phyloP scores from a whole-genome alignment of 2,329 filamentous ascomycete genomes.

The Parastagonospora avenae region DNA sequence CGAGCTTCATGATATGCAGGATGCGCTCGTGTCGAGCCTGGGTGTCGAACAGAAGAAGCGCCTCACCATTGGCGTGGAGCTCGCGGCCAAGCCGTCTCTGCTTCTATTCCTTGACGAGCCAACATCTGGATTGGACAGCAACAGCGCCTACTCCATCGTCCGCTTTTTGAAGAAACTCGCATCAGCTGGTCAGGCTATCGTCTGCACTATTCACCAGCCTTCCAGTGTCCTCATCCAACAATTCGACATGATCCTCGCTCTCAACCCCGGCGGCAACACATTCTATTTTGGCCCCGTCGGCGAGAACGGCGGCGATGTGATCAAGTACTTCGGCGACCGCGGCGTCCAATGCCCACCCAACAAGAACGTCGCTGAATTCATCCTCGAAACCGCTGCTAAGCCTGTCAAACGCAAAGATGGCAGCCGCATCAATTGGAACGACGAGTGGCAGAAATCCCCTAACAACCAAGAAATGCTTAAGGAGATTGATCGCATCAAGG shows the following conservation, averaged over 20 bases:
- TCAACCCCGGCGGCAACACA: conserved; percentile 71
- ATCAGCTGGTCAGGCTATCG: conserved; percentile 69
- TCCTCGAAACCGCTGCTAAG: conserved; percentile 68
- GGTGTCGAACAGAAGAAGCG: conserved; percentile 74
- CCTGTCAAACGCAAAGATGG: conserved; percentile 59
- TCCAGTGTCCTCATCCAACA: conserved; percentile 71
- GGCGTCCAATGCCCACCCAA: conserved; percentile 69
- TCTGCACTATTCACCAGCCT: conserved; percentile 77
- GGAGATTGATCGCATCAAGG: conserved; percentile 70
- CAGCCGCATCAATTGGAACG: conserved; percentile 70
- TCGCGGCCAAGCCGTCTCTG: conserved; percentile 64
- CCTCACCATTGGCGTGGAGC: conserved; percentile 74
- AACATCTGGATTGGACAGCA: conserved; percentile 71
- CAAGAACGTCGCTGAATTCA: conserved; percentile 71
- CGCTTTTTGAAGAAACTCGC: conserved; percentile 71
- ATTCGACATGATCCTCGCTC: conserved; percentile 74
- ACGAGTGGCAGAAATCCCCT: conserved; percentile 72
- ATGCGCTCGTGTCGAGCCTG: conserved; percentile 68
- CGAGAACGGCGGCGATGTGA: conserved; percentile 66
- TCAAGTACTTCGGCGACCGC: conserved; percentile 70
- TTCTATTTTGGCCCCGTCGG: conserved; percentile 77
- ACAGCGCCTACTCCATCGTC: conserved; percentile 71
- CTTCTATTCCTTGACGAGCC: conserved; percentile 75
- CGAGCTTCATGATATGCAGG: conserved; percentile 68
- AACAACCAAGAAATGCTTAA: conserved; percentile 63